Evolutionary conservation across 345 rosid genomes (phyloP).

Genomic region (Microcos paniculata): DNA sequence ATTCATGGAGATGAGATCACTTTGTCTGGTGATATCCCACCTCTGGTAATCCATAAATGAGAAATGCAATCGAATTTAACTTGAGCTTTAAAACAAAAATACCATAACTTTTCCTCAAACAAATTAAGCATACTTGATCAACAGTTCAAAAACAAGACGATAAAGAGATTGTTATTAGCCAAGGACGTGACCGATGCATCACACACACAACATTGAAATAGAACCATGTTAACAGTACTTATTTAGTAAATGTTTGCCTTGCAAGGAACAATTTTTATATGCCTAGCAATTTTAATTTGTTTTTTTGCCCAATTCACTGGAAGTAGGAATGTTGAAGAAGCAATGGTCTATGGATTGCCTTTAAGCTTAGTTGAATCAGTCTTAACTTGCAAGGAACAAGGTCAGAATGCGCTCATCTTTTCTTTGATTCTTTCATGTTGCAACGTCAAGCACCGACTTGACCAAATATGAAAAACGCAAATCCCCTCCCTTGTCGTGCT

Average conservation of each 20-base stretch:
- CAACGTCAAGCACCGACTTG: neutral
- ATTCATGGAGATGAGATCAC: no score
- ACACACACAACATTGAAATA: neutral
- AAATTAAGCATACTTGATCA: neutral
- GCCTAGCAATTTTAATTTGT: neutral
- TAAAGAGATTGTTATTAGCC: neutral
- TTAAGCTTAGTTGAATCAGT: neutral
- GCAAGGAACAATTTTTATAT: neutral
- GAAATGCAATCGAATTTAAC: no score
- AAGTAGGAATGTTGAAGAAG: neutral
- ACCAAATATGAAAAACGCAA: neutral
- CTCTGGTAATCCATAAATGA: no score
- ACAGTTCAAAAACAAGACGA: neutral
- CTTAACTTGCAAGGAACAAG: constrained; percentile 7
- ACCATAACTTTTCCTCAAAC: neutral
- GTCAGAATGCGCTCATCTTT: neutral
- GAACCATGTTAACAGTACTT: neutral
- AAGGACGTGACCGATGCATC: neutral
- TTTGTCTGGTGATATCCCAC: no score
- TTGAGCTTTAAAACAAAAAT: no score
- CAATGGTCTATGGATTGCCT: neutral
- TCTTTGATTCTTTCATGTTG: neutral
- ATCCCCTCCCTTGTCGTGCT: neutral
- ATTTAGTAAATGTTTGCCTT: neutral
- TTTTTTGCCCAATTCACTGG: neutral